Base-by-base conservation (phyloP, 169 alveolate species). In the Plasmodium vinckei region DNA sequence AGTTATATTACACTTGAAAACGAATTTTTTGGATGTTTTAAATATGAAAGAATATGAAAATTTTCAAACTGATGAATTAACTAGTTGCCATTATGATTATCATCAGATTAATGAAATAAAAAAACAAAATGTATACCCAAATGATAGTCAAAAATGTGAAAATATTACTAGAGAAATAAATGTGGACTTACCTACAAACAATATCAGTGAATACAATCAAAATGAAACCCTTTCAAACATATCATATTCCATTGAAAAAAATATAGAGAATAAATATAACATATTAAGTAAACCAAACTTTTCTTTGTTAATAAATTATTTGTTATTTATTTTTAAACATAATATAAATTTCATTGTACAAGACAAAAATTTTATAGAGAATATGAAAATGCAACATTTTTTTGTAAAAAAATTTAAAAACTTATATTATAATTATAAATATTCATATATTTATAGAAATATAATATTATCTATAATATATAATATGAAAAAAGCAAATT, bases 331-430 rank as follows among this genome's bases (percentile, higher is more conserved):
- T 59, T 60, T 79, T 79, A 79, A 79, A 27, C 71, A 65, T 65
- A 27, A 53, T 17, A 44, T 79, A 69, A 79, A 54, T 39, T 39
- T 79, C 13, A 33, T 79, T 23, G 60, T 49, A 9, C 54, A 47
- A 39, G 89, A 79, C 23, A 69, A 57, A 47, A 60, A 15, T 61
- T 79, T 67, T 46, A 13, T 65, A 56, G 82, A 64, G 19, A 13
- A 27, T 5, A 57, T 79, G 27, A 46, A 13, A n/a, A 21, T 79
- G 72, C 89, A 79, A 27, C 82, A 65, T 79, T 33, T 53, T 1
- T 68, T 61, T 61, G 82, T 67, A 6, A 79, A 79, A 47, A 79
- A 79, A 56, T 79, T 67, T 33, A 79, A 79, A 79, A 67, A 49
- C 27, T 61, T 47, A 17, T 79, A 79, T 60, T 79, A 79, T 61